A percentile compares a stretch with the other conserved stretches of the same genome.
Conservation (phyloP, 352 stramenopile species). For the Phytophthora macrochlamydospora region DNA sequence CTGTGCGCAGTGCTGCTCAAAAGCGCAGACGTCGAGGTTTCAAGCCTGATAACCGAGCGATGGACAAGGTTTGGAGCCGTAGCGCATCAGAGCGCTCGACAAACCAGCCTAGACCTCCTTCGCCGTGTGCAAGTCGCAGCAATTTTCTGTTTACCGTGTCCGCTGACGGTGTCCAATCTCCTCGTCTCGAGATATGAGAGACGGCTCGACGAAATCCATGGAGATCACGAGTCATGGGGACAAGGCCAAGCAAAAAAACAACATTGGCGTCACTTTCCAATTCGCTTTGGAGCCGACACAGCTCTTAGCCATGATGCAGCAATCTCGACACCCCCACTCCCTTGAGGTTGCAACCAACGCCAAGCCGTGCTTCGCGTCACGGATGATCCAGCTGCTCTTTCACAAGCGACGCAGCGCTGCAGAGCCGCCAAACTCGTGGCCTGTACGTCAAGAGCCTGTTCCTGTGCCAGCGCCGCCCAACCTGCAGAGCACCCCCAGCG, state of each 20-base stretch:
- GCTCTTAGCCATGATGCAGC: no score
- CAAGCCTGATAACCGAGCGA: background rate
- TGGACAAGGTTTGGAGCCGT: background rate
- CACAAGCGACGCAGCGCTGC: constrained; percentile 1
- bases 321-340: no score
- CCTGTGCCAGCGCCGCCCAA: background rate
- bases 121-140: no score
- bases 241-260: no score
- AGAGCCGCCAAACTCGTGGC: constrained; percentile 21
- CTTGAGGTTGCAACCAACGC: background rate
- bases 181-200: no score
- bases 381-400: constrained; percentile 24
- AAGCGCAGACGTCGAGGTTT: background rate
- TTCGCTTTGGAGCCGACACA: no score
- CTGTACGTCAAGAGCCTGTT: constrained; percentile 6
- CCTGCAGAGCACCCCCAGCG: constrained; percentile 11
- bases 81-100: background rate
- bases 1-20: background rate
- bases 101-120: no score
- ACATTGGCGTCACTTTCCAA: no score
- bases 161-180: no score
- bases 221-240: no score
- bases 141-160: no score
- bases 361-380: constrained; percentile 15
- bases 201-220: no score